Percentiles rank a stretch among this genome's conserved stretches.
These are phyloP conservation scores for Nakazawaea laoshanensis DNA, from an alignment of 805 yeast genomes.

Conservation along the genomic window DNA sequence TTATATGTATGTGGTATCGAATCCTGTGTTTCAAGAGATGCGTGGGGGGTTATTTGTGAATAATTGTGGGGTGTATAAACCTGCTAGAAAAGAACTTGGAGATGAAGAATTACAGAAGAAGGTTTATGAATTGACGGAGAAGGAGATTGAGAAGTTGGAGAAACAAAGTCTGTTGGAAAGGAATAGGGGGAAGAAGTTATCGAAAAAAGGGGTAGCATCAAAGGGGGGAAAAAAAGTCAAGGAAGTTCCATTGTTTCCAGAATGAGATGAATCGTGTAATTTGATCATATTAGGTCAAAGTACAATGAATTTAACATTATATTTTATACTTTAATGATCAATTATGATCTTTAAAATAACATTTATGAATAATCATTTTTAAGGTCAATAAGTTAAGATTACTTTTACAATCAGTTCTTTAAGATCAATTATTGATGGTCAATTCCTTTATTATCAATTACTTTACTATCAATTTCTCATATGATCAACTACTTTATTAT, in stretches of 20 bases:
- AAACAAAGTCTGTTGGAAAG: conserved; percentile 63
- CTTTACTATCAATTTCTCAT: no score
- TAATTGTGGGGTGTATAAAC: conserved; percentile 53
- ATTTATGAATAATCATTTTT: no score
- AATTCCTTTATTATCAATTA: no score
- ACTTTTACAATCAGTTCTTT: no score
- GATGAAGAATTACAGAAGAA: conserved; percentile 53
- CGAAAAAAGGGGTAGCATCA: conserved; percentile 1
- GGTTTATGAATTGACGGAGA: conserved; percentile 54
- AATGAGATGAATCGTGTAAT: no score
- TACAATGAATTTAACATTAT: no score
- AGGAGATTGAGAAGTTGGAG: conserved; percentile 52
- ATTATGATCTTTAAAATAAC: no score
- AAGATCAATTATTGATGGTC: no score
- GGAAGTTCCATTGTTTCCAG: conserved; percentile 11
- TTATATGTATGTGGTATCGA: conserved; percentile 54
- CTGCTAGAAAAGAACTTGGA: conserved; percentile 55
- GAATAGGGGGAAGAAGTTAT: conserved; percentile 23
- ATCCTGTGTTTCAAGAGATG: conserved; percentile 58
- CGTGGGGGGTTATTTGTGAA: conserved; percentile 66
- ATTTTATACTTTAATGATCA: no score
- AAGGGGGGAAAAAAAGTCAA: not conserved
- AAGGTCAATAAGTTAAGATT: no score
- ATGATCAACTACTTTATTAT: no score
- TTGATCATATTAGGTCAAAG: no score